phyloP scores from a whole-genome alignment of 78 protist genomes.

The Dictyostelium discoideum region dicty_2.7 NC_007088.5:8023001-8023500 shows the following conservation, averaged over 20 bases:
- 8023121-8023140: slow-evolving; percentile 23
- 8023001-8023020: neutral
- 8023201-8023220: neutral
- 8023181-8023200: neutral
- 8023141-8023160: neutral
- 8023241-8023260: neutral
- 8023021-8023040: neutral
- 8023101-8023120: neutral
- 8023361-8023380: neutral
- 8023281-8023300: neutral
- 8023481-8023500: neutral
- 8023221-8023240: neutral
- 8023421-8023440: neutral
- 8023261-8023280: neutral
- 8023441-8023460: neutral
- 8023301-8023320: neutral
- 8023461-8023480: neutral
- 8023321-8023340: neutral
- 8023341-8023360: neutral
- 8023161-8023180: neutral
- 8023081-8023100: neutral
- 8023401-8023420: neutral
- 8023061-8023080: neutral
- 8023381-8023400: neutral
- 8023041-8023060: neutral